phyloP scores from a whole-genome alignment of 495 filamentous ascomycete genomes.

The Xylaria bambusicola region DNA sequence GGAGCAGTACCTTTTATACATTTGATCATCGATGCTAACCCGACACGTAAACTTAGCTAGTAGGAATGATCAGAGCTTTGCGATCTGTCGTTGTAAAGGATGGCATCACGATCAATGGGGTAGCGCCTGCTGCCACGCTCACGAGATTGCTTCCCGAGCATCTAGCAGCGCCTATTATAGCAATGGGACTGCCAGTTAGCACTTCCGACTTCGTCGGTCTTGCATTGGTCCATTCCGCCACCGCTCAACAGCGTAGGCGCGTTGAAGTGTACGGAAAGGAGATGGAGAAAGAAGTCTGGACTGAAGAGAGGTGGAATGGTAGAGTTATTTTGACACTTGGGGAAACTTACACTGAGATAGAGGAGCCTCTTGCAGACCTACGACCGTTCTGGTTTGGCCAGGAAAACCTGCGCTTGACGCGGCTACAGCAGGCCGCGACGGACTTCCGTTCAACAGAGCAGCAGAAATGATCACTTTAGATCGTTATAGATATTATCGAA shows the following conservation, averaged over 20 bases:
- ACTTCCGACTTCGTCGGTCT: conserved; percentile 30
- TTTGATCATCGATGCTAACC: neutral
- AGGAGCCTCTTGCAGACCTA: conserved; percentile 32
- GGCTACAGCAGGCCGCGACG: conserved; percentile 29
- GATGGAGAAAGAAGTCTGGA: neutral
- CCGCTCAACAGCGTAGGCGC: conserved; percentile 22
- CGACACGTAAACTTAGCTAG: neutral
- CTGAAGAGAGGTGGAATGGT: conserved; percentile 34
- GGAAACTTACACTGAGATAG: conserved; percentile 36
- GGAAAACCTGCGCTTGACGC: conserved; percentile 23
- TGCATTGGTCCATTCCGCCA: conserved; percentile 36
- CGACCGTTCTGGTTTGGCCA: conserved; percentile 31
- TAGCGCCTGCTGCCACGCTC: conserved; percentile 35
- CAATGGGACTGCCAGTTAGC: conserved; percentile 31
- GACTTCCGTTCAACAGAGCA: conserved; percentile 9
- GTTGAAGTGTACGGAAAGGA: conserved; percentile 32
- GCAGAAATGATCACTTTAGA: neutral
- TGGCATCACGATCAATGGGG: conserved; percentile 38
- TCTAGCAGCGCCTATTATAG: conserved; percentile 29
- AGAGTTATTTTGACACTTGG: conserved; percentile 36
- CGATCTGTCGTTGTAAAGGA: conserved; percentile 23
- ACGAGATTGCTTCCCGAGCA: conserved; percentile 29
- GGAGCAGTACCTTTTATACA: too few relatives aligned
- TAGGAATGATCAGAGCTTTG: conserved; percentile 23
- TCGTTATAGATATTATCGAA: too few relatives aligned